Percentiles rank a stretch among this genome's conserved stretches.
Conservation (phyloP, 352 stramenopile species). For the Nothophytophthora sp. region DNA sequence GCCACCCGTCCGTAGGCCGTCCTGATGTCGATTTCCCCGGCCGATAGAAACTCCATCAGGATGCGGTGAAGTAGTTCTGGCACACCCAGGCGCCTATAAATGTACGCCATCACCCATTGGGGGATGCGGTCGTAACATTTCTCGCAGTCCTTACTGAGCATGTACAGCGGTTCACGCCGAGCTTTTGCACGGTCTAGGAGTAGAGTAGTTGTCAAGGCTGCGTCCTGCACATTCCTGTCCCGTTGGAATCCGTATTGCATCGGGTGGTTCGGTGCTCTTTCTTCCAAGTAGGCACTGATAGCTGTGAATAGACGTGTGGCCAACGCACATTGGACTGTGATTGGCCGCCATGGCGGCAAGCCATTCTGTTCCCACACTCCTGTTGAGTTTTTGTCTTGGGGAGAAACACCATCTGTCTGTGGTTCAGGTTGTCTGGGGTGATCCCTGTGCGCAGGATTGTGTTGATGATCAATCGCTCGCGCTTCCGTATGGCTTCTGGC, state of each 20-base stretch:
- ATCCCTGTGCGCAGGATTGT: neutral
- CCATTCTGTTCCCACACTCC: neutral
- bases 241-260: conserved; percentile 8
- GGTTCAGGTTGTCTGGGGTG: neutral
- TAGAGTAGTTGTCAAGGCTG: neutral
- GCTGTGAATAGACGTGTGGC: conserved; percentile 1
- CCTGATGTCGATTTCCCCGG: neutral
- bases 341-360: conserved; percentile 1
- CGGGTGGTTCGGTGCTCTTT: neutral
- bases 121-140: conserved; percentile 10
- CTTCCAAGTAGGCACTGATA: neutral
- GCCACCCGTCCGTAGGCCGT: conserved; percentile 7
- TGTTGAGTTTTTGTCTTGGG: neutral
- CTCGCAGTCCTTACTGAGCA: conserved; percentile 1
- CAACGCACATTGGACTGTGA: neutral
- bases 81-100: conserved; percentile 1
- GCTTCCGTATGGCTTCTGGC: neutral
- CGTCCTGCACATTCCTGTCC: conserved; percentile 1
- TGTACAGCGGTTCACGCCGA: neutral
- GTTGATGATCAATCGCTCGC: neutral
- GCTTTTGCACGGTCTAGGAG: neutral
- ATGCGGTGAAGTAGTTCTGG: neutral
- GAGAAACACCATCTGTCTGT: neutral
- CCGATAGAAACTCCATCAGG: conserved; percentile 3
- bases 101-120: conserved; percentile 1